Evolutionary conservation across 2,329 filamentous ascomycete species (phyloP).

Genomic region (Graphiopsis chlorocephala): DNA sequence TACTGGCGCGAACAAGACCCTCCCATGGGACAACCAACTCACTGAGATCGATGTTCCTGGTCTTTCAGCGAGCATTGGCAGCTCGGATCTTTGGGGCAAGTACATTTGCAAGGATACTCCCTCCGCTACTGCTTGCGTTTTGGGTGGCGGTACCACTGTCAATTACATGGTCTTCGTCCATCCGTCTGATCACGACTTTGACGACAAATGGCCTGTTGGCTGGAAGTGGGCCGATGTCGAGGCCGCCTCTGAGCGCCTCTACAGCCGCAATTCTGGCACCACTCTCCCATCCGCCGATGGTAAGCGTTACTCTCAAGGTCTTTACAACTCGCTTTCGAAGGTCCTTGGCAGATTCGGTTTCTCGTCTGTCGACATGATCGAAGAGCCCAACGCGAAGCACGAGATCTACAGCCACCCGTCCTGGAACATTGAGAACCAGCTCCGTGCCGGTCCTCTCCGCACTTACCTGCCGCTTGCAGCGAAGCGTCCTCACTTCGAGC

Average conservation of each 20-base stretch:
- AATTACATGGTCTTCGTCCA: constrained; percentile 67
- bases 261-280: constrained; percentile 67
- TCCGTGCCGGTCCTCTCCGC: constrained; percentile 66
- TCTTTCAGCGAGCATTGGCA: constrained; percentile 36
- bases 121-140: constrained; percentile 68
- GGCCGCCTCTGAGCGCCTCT: constrained; percentile 59
- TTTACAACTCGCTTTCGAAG: constrained; percentile 60
- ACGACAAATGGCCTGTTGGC: constrained; percentile 68
- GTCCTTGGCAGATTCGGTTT: constrained; percentile 62
- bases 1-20: constrained; percentile 61
- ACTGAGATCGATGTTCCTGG: constrained; percentile 71
- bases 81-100: constrained; percentile 24
- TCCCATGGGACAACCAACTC: constrained; percentile 61
- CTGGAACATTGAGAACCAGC: constrained; percentile 65
- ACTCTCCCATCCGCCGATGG: constrained; percentile 64
- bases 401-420: constrained; percentile 61
- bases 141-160: constrained; percentile 65
- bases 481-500: constrained; percentile 61
- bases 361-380: constrained; percentile 60
- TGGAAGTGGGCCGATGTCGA: constrained; percentile 67
- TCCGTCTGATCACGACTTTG: constrained; percentile 66
- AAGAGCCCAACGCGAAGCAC: constrained; percentile 62
- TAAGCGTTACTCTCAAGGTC: constrained; percentile 62
- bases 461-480: constrained; percentile 66
- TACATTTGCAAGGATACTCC: constrained; percentile 68